Base-by-base conservation (phyloP, 2,329 filamentous ascomycete genomes). In the Mycosphaerelloides madeirae region DNA sequence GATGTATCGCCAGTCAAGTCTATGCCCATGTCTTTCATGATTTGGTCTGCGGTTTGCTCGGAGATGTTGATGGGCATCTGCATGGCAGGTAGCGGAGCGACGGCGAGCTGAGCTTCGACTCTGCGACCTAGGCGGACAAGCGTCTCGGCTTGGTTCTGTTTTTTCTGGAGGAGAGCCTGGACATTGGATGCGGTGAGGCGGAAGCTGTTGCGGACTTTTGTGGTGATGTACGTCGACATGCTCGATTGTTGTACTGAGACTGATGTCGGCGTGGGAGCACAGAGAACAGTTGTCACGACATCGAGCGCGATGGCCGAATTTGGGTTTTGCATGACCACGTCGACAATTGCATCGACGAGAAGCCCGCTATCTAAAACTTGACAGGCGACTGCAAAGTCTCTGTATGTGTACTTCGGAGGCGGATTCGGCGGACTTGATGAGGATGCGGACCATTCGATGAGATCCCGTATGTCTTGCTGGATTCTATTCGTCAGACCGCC, bases 391-490 rank as follows among this genome's bases (percentile, higher is more conserved):
- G 86, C 74, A 2, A 88, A 68, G 52, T 85, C 82, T 3, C 83
- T 79, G 59, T 89, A 84, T 0, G 83, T 86, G 62, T 90, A 91
- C 9, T 76, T 74, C 0, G 84, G 74, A 6, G 77, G 76, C 41
- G 75, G 71, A 49, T 69, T 73, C 15, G 76, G 69, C 3, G 64
- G 63, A 14, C 47, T 54, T 5, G 49, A 49, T n/a, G 69, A 68
- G 2, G 38, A 72, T 64, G 41, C 66, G 25, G 76, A 79, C 86
- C 86, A 91, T 38, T 80, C 74, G 2, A 83, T 73, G 3, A 90
- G 74, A 1, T 71, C 73, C 42, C 81, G 77, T 1, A 87, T 69
- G 0, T 78, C 81, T 42, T 79, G 74, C 32, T 79, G 77, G 29
- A 90, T 60, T 0, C 77, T 73, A 1, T 73, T 72, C 0, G 71